Evolutionary conservation across 78 protist genomes (phyloP).

Genomic region (Corallochytrium limacisporum): DNA sequence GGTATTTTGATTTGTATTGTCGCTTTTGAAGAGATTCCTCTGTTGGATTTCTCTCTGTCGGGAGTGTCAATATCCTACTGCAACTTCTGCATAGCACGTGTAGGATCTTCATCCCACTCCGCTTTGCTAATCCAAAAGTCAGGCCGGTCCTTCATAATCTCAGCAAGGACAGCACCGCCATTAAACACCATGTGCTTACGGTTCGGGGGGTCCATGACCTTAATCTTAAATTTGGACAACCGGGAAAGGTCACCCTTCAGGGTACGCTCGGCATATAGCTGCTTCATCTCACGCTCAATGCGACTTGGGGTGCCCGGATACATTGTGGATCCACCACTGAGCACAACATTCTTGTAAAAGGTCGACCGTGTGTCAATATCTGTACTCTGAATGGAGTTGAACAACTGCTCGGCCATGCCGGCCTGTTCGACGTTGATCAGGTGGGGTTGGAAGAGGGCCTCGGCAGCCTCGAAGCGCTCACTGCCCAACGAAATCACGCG

Average conservation of each 20-base stretch:
- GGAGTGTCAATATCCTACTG: too few relatives aligned
- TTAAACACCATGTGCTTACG: constrained; percentile 97
- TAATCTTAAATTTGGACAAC: constrained; percentile 59
- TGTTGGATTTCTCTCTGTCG: too few relatives aligned
- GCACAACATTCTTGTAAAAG: constrained; percentile 94
- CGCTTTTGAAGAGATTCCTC: too few relatives aligned
- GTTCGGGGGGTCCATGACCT: constrained; percentile 95
- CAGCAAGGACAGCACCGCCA: constrained; percentile 97
- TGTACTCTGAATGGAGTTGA: constrained; percentile 76
- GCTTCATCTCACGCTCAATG: constrained; percentile 81
- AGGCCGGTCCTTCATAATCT: constrained; percentile 73
- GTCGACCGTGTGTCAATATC: constrained; percentile 79
- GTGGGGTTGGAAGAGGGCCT: constrained; percentile 92
- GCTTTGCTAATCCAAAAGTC: constrained; percentile 74
- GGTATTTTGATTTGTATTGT: too few relatives aligned
- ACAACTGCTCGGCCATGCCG: constrained; percentile 80
- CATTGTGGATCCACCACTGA: constrained; percentile 84
- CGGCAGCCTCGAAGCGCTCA: constrained; percentile 96
- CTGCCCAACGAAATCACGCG: constrained; percentile 70
- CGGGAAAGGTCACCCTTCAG: constrained; percentile 58
- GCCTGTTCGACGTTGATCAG: constrained; percentile 79
- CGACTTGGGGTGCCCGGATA: constrained; percentile 86
- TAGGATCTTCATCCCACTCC: constrained; percentile 78
- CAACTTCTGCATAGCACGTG: constrained; percentile 14
- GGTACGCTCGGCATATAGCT: constrained; percentile 63